Evolutionary conservation across 805 yeast species (phyloP).

Genomic region (Torulaspora gathmanii): DNA sequence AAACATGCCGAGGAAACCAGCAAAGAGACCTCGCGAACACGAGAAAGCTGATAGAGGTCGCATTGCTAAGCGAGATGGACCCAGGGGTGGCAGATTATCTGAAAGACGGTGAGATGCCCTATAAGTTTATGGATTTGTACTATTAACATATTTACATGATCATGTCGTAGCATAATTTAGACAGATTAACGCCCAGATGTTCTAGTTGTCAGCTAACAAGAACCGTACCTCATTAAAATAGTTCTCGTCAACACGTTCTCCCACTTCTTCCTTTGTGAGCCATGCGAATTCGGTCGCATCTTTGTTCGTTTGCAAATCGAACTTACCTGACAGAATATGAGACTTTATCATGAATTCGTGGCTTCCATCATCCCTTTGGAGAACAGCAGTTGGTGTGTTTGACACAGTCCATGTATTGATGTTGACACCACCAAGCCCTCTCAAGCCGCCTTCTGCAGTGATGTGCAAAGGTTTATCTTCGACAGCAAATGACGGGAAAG

Average conservation of each 20-base stretch:
- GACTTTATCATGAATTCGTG: slow-evolving; percentile 74
- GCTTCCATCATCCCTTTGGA: slow-evolving; percentile 36
- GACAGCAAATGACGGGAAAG: slow-evolving; percentile 66
- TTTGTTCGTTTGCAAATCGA: slow-evolving; percentile 42
- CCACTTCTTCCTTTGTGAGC: slow-evolving; percentile 78
- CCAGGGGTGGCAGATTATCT: slow-evolving; percentile 17
- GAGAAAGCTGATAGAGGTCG: slow-evolving; percentile 5
- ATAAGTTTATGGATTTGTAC: background rate
- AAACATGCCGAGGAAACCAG: slow-evolving; percentile 1
- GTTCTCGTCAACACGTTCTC: slow-evolving; percentile 44
- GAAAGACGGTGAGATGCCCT: slow-evolving; percentile 8
- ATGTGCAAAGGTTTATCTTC: slow-evolving; percentile 55
- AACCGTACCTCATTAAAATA: slow-evolving; percentile 53
- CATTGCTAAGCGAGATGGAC: slow-evolving; percentile 10
- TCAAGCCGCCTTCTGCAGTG: slow-evolving; percentile 71
- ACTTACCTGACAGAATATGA: slow-evolving; percentile 81
- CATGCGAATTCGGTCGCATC: slow-evolving; percentile 58
- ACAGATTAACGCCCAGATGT: too few relatives aligned
- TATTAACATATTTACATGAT: slow-evolving; percentile 11
- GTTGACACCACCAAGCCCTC: slow-evolving; percentile 62
- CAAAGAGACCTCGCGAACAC: slow-evolving; percentile 4
- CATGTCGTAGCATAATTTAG: background rate
- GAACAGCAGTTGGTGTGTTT: slow-evolving; percentile 72
- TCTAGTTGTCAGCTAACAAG: slow-evolving; percentile 35
- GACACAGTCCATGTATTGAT: slow-evolving; percentile 92